Percentiles rank a stretch among this genome's conserved stretches.
phyloP scores from a whole-genome alignment of 768 basidiomycete genomes.

The Macrolepiota fuliginosa region DNA sequence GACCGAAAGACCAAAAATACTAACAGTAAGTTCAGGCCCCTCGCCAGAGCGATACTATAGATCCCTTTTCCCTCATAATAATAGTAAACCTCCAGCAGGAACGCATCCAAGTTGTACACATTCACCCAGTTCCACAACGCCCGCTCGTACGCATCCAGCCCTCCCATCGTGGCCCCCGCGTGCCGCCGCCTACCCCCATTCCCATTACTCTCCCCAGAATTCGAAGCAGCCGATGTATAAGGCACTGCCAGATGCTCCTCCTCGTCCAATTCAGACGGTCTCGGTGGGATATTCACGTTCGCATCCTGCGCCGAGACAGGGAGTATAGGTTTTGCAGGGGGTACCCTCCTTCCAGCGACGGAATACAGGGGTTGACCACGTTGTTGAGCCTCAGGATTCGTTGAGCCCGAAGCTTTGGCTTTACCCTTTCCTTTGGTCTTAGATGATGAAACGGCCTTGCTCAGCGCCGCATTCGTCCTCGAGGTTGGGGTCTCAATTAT shows the following conservation, averaged over 20 bases:
- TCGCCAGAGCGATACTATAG: conserved; percentile 88
- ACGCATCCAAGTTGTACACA: conserved; percentile 94
- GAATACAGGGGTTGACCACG: conserved; percentile 56
- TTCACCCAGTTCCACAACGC: conserved; percentile 99
- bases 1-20: conserved; percentile 30
- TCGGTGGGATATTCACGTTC: conserved; percentile 46
- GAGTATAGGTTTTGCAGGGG: conserved; percentile 25
- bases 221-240: conserved; percentile 14
- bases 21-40: conserved; percentile 93
- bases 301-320: conserved; percentile 15
- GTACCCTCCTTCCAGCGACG: conserved; percentile 25
- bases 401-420: conserved; percentile 18
- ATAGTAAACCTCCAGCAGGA: conserved; percentile 90
- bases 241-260: conserved; percentile 28
- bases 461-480: neutral
- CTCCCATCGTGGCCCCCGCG: conserved; percentile 51
- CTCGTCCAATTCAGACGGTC: conserved; percentile 60
- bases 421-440: conserved; percentile 18
- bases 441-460: conserved; percentile 36
- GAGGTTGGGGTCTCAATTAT: conserved; percentile 64
- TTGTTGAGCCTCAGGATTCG: conserved; percentile 15
- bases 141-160: conserved; percentile 81
- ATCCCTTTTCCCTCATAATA: conserved; percentile 98
- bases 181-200: conserved; percentile 31
- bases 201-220: conserved; percentile 23